Evolutionary conservation across 148 eudicot genomes (phyloP), one percentile per base, ranked within the genome.

Genomic region (Vaccinium corymbosum): DNA sequence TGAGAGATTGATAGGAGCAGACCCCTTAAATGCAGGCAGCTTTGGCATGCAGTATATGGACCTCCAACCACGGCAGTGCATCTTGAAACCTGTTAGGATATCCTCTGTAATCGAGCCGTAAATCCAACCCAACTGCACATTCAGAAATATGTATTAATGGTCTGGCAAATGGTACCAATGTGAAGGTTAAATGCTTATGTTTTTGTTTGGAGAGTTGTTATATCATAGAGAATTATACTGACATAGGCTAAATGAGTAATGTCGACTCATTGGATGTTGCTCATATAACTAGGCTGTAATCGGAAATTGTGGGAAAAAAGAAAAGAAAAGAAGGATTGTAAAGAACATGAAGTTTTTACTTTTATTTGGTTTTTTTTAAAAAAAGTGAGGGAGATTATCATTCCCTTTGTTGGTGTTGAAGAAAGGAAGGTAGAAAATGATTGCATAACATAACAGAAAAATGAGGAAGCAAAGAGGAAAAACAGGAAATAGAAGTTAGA

Each of bases 41-140:
- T 92, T 93, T 48, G 98, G 98, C 98, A 96, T 96, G 82, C 99
- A 96, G 83, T 96, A 96, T 75, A 96, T 93, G 38, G 99, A 96
- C 88, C 97, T 93, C 99, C 99, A 96, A 56, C 99, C 99, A 49
- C 99, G 99, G 71, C 99, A 96, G 83, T 96, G 99, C 99, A 96
- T 96, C 90, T 96, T 96, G 92, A 96, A 96, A 57, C 99, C 99
- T 81, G 99, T 96, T 82, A 96, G 88, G 88, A 96, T 96, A 88
- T 96, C 99, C 86, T 96, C 99, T 2, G 99, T 96, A 85, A 96
- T 96, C 8, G 99, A 96, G 72, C 99, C 99, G 55, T 96, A 96
- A 84, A 96, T 96, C 99, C 99, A 96, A 46, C 99, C 99, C 90
- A 94, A 86, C 99, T 96, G 97, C 92, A 90, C 78, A 84, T 71